Base-by-base conservation (phyloP, 164 flowering plant genomes). In the Taxillus chinensis region DNA sequence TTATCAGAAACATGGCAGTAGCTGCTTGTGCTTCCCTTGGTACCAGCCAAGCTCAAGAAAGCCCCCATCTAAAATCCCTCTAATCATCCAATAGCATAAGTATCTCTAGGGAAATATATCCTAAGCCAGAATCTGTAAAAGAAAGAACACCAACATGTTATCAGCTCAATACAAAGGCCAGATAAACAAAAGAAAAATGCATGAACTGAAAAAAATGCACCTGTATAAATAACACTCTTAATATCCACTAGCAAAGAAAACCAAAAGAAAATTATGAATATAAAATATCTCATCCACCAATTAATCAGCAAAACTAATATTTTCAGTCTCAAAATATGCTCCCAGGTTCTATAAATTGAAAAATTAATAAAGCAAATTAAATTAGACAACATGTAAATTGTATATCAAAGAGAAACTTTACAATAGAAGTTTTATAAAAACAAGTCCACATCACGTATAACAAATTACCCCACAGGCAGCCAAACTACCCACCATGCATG, bases 31-130 rank as follows among this genome's bases (percentile, higher is more conserved):
- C 66, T 71, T 15, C 49, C 27, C 68, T 63, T 84, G 37, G 68
- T 45, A 67, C 75, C 73, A 62, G 75, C 81, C 69, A 72, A 64
- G 72, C 98, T 92, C 64, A 86, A 62, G 48, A 81, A 48, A 45
- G 75, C 71, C 55, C 98, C 98, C 98, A 92, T 89, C 40, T 51
- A 51, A 14, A 51, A 51, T 14, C 14, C 12, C 0, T 48, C 11
- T 48, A 48, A 48, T 48, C 51, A 48, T 4, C 4, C 4, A 48
- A 4, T 4, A 48, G 13, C 11, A 48, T 8, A 12, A 8, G 14
- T 11, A 5, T 12, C 11, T 8, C 4, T 12, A 8, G 14, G 14
- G 14, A 8, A 48, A 4, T 8, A 11, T 14, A 8, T 14, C 12
- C 4, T 48, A 11, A 14, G 11, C 51, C 11, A 48, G 12, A 14